Evolutionary conservation across 2,329 filamentous ascomycete genomes (phyloP).

Genomic region (Cytospora leucostoma): DNA sequence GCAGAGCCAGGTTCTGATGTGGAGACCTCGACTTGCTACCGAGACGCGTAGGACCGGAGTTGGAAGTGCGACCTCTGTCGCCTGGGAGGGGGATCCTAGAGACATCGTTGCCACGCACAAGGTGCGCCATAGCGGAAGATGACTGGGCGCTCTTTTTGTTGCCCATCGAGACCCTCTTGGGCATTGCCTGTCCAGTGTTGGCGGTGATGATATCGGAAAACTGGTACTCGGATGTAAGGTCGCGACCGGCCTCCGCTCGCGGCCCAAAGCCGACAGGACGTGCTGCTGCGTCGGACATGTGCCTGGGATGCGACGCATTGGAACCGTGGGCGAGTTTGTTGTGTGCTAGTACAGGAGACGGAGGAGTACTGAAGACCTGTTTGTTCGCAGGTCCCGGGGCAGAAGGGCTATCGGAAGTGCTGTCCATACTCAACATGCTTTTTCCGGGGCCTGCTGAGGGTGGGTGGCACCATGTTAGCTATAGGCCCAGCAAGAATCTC

Average conservation of each 20-base stretch:
- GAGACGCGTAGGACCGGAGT: conserved; percentile 37
- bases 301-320: conserved; percentile 47
- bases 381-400: conserved; percentile 45
- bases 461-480: not conserved
- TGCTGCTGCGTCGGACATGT: conserved; percentile 55
- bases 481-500: not conserved
- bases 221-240: conserved; percentile 59
- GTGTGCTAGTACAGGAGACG: conserved; percentile 46
- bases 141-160: conserved; percentile 39
- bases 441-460: conserved; percentile 7
- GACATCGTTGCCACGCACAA: conserved; percentile 55
- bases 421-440: conserved; percentile 52
- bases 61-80: conserved; percentile 43
- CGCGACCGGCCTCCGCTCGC: conserved; percentile 37
- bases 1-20: conserved; percentile 50
- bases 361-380: conserved; percentile 50
- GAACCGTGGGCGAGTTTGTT: conserved; percentile 37
- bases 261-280: conserved; percentile 52
- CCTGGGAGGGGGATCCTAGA: conserved; percentile 52
- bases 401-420: conserved; percentile 48
- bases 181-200: conserved; percentile 49
- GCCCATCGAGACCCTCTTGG: conserved; percentile 54
- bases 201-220: conserved; percentile 61
- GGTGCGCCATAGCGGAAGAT: conserved; percentile 51
- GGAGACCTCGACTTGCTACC: conserved; percentile 57